Evolutionary conservation across 441 rosid species (phyloP).

Genomic region (Euphorbia celastroides): DNA sequence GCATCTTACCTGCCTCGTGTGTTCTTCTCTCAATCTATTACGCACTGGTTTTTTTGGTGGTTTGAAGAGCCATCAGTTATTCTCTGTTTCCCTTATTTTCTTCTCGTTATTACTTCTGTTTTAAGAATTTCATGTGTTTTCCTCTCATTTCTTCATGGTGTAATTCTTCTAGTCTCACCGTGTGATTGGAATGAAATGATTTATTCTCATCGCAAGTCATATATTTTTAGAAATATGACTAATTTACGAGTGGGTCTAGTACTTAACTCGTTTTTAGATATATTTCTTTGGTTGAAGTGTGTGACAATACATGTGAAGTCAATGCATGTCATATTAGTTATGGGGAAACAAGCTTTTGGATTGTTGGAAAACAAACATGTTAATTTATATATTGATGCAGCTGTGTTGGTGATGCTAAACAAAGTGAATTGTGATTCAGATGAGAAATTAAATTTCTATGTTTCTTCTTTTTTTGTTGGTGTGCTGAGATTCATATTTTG

Average conservation of each 20-base stretch:
- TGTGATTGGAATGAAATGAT: not conserved
- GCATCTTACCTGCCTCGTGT: not conserved
- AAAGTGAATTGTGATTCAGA: not conserved
- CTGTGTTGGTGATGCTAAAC: not conserved
- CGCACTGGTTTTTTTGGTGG: not conserved
- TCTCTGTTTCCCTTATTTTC: not conserved
- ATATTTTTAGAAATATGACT: not conserved
- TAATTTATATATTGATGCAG: not conserved
- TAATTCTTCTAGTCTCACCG: not conserved
- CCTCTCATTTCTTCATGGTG: not conserved
- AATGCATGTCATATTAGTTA: no score
- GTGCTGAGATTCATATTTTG: constrained; percentile 19
- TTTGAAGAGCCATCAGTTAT: not conserved
- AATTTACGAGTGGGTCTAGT: not conserved
- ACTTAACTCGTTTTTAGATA: no score
- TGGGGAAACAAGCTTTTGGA: no score
- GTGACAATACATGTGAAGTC: no score
- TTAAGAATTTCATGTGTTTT: not conserved
- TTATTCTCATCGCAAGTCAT: not conserved
- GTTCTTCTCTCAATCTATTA: not conserved
- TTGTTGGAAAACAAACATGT: not conserved
- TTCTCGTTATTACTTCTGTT: not conserved
- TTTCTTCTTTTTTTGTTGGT: not conserved
- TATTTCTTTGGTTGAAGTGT: no score
- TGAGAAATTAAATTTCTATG: constrained; percentile 1